Conservation (phyloP, 345 rosid species). For the Aethionema arabicum region DNA sequence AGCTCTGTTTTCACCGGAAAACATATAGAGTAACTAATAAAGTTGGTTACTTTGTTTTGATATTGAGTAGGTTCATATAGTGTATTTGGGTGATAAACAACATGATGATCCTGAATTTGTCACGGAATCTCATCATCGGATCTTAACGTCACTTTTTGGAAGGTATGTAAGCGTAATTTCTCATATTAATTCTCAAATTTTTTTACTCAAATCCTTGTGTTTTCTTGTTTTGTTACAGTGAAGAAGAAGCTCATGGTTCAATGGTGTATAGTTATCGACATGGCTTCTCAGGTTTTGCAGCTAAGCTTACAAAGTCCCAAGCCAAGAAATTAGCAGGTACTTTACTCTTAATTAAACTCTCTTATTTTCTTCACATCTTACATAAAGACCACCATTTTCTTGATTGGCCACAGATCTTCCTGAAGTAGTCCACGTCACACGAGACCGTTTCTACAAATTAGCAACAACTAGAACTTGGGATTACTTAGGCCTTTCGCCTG, state of each 20-base stretch:
- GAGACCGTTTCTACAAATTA: constrained; percentile 37
- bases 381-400: not conserved
- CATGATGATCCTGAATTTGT: constrained; percentile 37
- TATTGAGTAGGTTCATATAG: constrained; percentile 36
- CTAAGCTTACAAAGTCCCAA: constrained; percentile 44
- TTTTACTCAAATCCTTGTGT: not conserved
- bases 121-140: constrained; percentile 37
- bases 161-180: constrained; percentile 17
- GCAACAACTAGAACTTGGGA: constrained; percentile 57
- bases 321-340: constrained; percentile 42
- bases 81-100: constrained; percentile 40
- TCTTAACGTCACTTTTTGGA: constrained; percentile 36
- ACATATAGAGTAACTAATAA: not conserved
- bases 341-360: not conserved
- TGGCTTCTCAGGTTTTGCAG: constrained; percentile 55
- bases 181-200: no score
- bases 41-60: not conserved
- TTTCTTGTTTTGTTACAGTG: constrained; percentile 33
- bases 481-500: constrained; percentile 40
- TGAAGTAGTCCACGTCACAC: constrained; percentile 44
- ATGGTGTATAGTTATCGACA: constrained; percentile 49
- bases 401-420: constrained; percentile 42
- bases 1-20: not conserved
- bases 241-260: constrained; percentile 41
- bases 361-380: not conserved